A percentile compares a stretch with the other conserved stretches of the same genome.
Evolutionary conservation across 2,329 filamentous ascomycete genomes (phyloP).

Genomic region (Lachnellula suecica): DNA sequence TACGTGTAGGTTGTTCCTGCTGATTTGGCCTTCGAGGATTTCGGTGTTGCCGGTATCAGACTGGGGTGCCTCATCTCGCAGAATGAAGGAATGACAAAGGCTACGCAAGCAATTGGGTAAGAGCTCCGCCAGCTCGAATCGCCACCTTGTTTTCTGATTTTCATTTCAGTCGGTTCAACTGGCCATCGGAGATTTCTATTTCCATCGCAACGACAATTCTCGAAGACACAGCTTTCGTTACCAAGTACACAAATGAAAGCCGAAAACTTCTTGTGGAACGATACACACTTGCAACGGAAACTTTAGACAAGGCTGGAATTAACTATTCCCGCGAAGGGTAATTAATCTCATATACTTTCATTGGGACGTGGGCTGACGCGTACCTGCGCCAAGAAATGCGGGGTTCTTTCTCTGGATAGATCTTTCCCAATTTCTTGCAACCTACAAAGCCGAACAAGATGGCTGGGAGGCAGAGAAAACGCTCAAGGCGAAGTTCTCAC

Average conservation of each 20-base stretch:
- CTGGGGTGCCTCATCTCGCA: conserved; percentile 35
- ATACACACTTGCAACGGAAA: conserved; percentile 39
- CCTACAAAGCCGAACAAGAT: conserved; percentile 37
- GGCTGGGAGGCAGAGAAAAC: conserved; percentile 7
- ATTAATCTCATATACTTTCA: neutral
- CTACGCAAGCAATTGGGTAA: conserved; percentile 5
- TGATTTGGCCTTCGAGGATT: conserved; percentile 31
- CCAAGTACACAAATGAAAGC: conserved; percentile 41
- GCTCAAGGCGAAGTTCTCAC: conserved; percentile 35
- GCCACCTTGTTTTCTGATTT: neutral
- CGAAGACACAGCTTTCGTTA: conserved; percentile 37
- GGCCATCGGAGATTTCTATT: conserved; percentile 5
- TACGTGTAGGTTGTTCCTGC: neutral
- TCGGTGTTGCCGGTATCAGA: conserved; percentile 44
- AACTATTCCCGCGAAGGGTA: conserved; percentile 36
- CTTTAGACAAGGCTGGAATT: conserved; percentile 41
- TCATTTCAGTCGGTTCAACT: conserved; percentile 20
- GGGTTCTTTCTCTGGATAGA: conserved; percentile 58
- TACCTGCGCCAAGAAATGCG: conserved; percentile 44
- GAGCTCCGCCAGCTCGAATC: neutral
- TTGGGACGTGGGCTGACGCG: neutral
- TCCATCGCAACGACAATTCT: conserved; percentile 31
- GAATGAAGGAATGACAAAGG: conserved; percentile 20
- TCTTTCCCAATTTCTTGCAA: conserved; percentile 43
- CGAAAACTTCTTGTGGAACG: conserved; percentile 38